Evolutionary conservation across 306 rosid species (phyloP).

Genomic region (Dalbergia cultrata): DNA sequence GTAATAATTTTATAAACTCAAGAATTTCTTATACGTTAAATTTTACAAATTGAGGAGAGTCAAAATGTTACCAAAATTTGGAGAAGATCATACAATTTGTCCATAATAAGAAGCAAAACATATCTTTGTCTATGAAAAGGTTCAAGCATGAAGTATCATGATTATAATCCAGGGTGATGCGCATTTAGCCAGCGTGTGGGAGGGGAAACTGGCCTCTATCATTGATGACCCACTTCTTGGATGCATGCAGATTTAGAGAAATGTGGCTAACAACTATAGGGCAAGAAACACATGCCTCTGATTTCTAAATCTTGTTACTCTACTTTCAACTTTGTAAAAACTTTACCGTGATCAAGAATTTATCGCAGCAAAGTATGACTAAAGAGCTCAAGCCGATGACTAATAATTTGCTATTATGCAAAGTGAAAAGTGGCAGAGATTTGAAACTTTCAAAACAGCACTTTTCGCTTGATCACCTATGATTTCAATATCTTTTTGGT

Average conservation of each 20-base stretch:
- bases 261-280: neutral
- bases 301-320: conserved; percentile 35
- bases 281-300: conserved; percentile 42
- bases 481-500: neutral
- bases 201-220: conserved; percentile 27
- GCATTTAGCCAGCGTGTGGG: neutral
- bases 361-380: conserved; percentile 51
- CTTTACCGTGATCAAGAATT: neutral
- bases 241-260: conserved; percentile 14
- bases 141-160: neutral
- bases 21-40: too few species aligned
- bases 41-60: too few species aligned
- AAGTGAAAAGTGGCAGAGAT: neutral
- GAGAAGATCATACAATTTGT: too few species aligned
- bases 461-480: conserved; percentile 11
- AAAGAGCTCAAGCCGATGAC: neutral
- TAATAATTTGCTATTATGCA: neutral
- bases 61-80: too few species aligned
- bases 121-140: neutral
- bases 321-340: conserved; percentile 27
- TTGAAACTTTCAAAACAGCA: neutral
- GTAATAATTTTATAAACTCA: too few species aligned
- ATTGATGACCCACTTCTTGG: neutral
- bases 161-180: neutral
- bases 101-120: neutral